Evolutionary conservation across 345 rosid genomes (phyloP), one percentile per base, ranked within the genome.

Genomic region (Dipteronia dyeriana): DNA sequence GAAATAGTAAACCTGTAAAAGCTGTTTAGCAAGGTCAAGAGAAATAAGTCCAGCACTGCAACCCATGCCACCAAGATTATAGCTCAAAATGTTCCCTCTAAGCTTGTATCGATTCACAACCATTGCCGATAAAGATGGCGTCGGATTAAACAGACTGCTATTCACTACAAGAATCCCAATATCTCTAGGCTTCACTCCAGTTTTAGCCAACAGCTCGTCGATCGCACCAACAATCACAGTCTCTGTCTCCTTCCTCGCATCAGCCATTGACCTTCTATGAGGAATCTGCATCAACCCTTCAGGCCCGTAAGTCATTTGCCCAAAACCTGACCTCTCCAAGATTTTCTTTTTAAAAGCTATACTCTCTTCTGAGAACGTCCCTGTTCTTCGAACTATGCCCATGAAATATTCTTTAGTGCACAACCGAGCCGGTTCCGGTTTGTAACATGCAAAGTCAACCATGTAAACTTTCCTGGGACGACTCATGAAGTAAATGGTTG

Each of bases 51-150:
- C 87, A 25, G 89, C 87, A 69, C 92, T 89, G 66, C 90, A 89
- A 45, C 87, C 92, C 92, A 89, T 89, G 22, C 90, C 90, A 31
- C 87, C 88, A 12, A 89, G 90, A 82, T 89, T 89, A 47, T 84
- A 89, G 74, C 82, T 85, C 64, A 76, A 3, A n/a, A 84, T 82
- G 14, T 86, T 86, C 6, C 84, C 86, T 75, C 88, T 80, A 68
- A 89, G 90, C 71, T 80, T 86, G 86, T 86, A 87, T 53, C 47
- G 82, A 17, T 86, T 87, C 39, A 87, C 86, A 39, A 89, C 68
- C 83, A 74, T 79, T 3, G 89, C 87, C 13, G 89, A 84, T 5
- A 89, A 77, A 13, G 92, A 89, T 1, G 92, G 92, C 0, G 81
- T 79, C 7, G 92, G 90, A 66, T 81, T 87, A 73, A 89, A 82